Conservation (phyloP, 306 rosid species). For the Quercus agrifolia region DNA sequence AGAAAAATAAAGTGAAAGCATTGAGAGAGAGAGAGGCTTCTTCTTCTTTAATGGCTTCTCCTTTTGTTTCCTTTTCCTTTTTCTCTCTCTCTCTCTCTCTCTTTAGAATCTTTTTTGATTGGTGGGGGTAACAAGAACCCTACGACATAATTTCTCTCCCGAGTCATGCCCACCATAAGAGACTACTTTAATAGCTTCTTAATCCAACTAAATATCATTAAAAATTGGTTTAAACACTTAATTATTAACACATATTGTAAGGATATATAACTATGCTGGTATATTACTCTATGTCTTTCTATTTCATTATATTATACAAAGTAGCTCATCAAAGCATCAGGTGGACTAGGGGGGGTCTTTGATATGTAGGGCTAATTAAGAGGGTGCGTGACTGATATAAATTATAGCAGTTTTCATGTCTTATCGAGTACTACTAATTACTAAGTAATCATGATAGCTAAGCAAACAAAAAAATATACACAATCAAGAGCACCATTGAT, state of each 20-base stretch:
- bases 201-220: constrained; percentile 1
- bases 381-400: constrained; percentile 5
- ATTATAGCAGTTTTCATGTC: not conserved
- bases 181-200: not conserved
- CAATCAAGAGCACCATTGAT: not conserved
- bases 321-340: constrained; percentile 6
- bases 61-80: constrained; percentile 4
- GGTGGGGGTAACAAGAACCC: constrained; percentile 29
- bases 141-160: constrained; percentile 16
- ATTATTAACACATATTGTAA: not conserved
- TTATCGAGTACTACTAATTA: constrained; percentile 2
- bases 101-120: constrained; percentile 28
- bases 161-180: constrained; percentile 15
- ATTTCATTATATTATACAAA: not conserved
- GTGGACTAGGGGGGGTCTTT: not conserved
- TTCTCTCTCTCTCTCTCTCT: not conserved
- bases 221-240: not conserved
- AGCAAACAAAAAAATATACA: not conserved
- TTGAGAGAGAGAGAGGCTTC: constrained; percentile 3
- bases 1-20: constrained; percentile 24
- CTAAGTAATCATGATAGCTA: not conserved
- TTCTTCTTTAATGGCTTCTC: constrained; percentile 9
- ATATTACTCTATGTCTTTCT: no score
- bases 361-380: constrained; percentile 18
- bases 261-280: no score